Conservation (phyloP, 2,329 filamentous ascomycete species). For the Penicillium sp. region DNA sequence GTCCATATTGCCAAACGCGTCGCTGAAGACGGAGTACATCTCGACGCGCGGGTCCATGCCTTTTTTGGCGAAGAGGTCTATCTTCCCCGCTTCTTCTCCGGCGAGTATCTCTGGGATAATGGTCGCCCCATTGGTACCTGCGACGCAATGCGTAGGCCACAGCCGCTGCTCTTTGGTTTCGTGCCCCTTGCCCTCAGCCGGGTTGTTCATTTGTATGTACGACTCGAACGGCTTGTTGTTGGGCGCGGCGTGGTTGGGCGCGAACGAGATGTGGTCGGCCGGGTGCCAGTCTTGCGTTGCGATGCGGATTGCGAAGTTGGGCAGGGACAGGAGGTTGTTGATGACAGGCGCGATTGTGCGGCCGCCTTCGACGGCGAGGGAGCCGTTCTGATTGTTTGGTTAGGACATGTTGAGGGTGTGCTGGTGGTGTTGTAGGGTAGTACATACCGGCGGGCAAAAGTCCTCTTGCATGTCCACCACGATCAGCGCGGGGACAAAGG, state of each 20-base stretch:
- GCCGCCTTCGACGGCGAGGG: slow-evolving; percentile 75
- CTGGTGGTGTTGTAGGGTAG: too few species aligned
- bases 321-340: slow-evolving; percentile 68
- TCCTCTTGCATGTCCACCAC: slow-evolving; percentile 91
- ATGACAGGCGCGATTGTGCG: slow-evolving; percentile 66
- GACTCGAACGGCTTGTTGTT: slow-evolving; percentile 66
- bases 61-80: slow-evolving; percentile 73
- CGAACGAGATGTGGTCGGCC: slow-evolving; percentile 78
- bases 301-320: slow-evolving; percentile 66
- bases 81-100: slow-evolving; percentile 15
- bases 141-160: slow-evolving; percentile 90
- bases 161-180: slow-evolving; percentile 66
- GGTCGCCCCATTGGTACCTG: slow-evolving; percentile 65
- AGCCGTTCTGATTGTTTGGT: slow-evolving; percentile 62
- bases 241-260: slow-evolving; percentile 64
- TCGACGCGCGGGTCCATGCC: slow-evolving; percentile 71
- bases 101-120: slow-evolving; percentile 64
- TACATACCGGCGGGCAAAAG: slow-evolving; percentile 80
- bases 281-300: slow-evolving; percentile 96
- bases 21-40: slow-evolving; percentile 91
- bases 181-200: slow-evolving; percentile 47
- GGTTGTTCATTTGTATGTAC: slow-evolving; percentile 54
- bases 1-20: slow-evolving; percentile 61
- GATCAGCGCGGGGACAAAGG: slow-evolving; percentile 57
- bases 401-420: neutral